Conservation (phyloP, 768 basidiomycete genomes). For the Auriscalpium orientale region DNA sequence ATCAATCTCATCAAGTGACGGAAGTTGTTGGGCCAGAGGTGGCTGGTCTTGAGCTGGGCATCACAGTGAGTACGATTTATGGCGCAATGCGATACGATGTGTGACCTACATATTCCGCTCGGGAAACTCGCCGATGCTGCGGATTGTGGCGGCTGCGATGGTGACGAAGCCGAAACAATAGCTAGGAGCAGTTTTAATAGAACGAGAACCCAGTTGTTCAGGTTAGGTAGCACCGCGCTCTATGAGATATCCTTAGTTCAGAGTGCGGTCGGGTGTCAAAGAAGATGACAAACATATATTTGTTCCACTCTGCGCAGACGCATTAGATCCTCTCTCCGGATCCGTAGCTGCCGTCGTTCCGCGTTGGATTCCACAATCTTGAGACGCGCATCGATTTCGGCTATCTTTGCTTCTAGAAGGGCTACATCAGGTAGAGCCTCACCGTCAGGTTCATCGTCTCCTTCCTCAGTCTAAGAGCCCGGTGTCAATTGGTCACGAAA, state of each 20-base stretch:
- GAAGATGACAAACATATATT: conserved; percentile 66
- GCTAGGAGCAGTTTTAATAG: conserved; percentile 87
- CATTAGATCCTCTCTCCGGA: conserved; percentile 73
- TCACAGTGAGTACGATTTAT: conserved; percentile 1
- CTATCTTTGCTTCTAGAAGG: conserved; percentile 63
- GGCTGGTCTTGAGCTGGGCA: conserved; percentile 41
- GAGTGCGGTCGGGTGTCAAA: background rate
- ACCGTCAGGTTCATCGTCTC: conserved; percentile 35
- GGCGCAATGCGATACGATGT: background rate
- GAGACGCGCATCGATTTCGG: conserved; percentile 50
- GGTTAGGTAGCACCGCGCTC: conserved; percentile 75
- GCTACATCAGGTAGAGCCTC: conserved; percentile 71
- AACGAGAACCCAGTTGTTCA: conserved; percentile 90
- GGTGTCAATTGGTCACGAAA: background rate
- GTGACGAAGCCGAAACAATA: conserved; percentile 79
- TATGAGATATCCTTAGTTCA: conserved; percentile 24
- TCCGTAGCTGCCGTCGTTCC: conserved; percentile 57
- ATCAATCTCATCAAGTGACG: conserved; percentile 85
- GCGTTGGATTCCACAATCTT: conserved; percentile 39
- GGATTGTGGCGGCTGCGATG: conserved; percentile 54
- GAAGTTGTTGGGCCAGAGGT: conserved; percentile 55
- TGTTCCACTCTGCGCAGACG: conserved; percentile 85
- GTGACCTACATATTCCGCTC: conserved; percentile 62
- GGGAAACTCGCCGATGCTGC: conserved; percentile 67
- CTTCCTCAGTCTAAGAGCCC: conserved; percentile 5